Conservation (phyloP, 2,329 filamentous ascomycete species). For the Colletotrichum godetiae region DNA sequence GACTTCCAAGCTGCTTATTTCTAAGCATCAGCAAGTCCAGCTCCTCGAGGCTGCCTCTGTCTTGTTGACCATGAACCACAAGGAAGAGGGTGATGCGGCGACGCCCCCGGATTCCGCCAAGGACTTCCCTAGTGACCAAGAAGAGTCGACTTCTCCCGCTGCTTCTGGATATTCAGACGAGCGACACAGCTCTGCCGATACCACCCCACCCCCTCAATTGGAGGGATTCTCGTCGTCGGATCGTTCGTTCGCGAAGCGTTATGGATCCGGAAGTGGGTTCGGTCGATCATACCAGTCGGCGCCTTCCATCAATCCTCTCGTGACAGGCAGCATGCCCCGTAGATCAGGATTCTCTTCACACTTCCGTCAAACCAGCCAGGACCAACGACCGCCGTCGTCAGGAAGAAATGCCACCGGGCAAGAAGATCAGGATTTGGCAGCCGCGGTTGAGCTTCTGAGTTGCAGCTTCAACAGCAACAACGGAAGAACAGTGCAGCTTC, state of each 20-base stretch:
- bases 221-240: constrained; percentile 70
- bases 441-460: constrained; percentile 88
- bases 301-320: constrained; percentile 62
- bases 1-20: constrained; percentile 97
- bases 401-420: constrained; percentile 80
- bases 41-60: constrained; percentile 97
- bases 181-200: constrained; percentile 86
- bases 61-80: constrained; percentile 85
- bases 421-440: constrained; percentile 88
- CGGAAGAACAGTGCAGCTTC: constrained; percentile 71
- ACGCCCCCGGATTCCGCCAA: constrained; percentile 75
- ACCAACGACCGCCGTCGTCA: constrained; percentile 78
- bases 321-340: constrained; percentile 63
- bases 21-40: constrained; percentile 99
- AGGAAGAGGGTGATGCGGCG: constrained; percentile 59
- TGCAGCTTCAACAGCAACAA: constrained; percentile 87
- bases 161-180: constrained; percentile 85
- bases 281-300: constrained; percentile 86
- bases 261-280: constrained; percentile 67
- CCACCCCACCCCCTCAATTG: constrained; percentile 85
- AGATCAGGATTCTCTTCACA: constrained; percentile 63
- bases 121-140: constrained; percentile 81
- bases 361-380: constrained; percentile 79
- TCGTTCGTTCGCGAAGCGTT: constrained; percentile 65
- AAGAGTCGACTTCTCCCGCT: constrained; percentile 77